Evolutionary conservation across 768 basidiomycete genomes (phyloP), one percentile per base, ranked within the genome.

Genomic region (Podaxis rugospora): DNA sequence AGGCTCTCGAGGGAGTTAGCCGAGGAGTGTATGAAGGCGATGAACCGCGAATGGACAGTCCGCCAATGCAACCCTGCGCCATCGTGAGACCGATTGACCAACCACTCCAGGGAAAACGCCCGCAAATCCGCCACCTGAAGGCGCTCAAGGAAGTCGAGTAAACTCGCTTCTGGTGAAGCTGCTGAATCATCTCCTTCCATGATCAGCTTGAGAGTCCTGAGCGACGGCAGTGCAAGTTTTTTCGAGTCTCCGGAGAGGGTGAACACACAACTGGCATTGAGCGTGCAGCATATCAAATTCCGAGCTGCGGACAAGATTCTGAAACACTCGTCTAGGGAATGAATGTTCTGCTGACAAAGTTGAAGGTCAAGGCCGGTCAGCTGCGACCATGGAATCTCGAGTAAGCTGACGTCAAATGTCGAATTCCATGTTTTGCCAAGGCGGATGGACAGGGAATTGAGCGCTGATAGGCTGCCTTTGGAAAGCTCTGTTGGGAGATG

Each of bases 341-440:
- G 70, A 32, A 76, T 59, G 27, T 71, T 63, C n/a, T 68, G 64
- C 37, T 67, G 66, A 57, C 75, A 75, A 5, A 75, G 60, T 61
- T 73, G 72, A 16, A 80, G 70, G 65, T 78, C 69, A 9, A 82
- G 52, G 18, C 54, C 57, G 0, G 76, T 73, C 11, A 80, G 67
- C 59, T 76, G 78, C n/a, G 59, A 59, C 77, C 79, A 82, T 37
- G 76, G 73, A 35, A 80, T 66, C 14, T 69, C 66, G 13, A 72
- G 50, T 13, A 63, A 42, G 7, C 64, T 65, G 25, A 76, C 51
- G 40, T 73, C 64, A 42, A 76, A 57, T 39, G 44, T 14, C 5
- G 69, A 50, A 23, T 55, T 59, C 67, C 67, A 69, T 27, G 53
- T 50, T 1, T 74, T 74, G 23, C 67, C 66, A 49, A 71, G 64